Conservation (phyloP, 2,329 filamentous ascomycete genomes). For the Mycosphaerella arachidis region DNA sequence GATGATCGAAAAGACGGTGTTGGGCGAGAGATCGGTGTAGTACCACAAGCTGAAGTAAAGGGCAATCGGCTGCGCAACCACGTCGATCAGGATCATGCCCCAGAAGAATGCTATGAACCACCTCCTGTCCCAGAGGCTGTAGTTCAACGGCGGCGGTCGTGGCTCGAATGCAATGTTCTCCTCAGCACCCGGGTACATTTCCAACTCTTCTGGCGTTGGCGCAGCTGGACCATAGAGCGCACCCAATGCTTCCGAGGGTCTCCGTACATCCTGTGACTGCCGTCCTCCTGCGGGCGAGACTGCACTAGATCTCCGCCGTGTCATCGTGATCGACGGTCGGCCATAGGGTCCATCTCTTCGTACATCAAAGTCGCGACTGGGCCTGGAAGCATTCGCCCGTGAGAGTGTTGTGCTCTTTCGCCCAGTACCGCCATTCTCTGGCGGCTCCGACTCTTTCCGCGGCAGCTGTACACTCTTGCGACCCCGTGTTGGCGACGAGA, state of each 20-base stretch:
- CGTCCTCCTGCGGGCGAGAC: background rate
- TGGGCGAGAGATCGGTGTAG: conserved; percentile 46
- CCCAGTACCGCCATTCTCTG: background rate
- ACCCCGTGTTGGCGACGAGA: conserved; percentile 23
- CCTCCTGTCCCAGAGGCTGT: conserved; percentile 52
- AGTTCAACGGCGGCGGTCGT: conserved; percentile 52
- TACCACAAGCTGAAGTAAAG: conserved; percentile 61
- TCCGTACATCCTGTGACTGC: conserved; percentile 1
- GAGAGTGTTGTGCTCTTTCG: conserved; percentile 22
- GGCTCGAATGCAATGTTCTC: conserved; percentile 27
- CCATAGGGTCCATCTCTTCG: conserved; percentile 32
- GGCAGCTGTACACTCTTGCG: conserved; percentile 38
- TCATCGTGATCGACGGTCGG: conserved; percentile 31
- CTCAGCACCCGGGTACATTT: conserved; percentile 7
- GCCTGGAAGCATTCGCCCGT: conserved; percentile 12
- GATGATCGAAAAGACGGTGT: conserved; percentile 52
- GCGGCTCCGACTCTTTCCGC: conserved; percentile 2
- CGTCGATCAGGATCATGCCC: conserved; percentile 56
- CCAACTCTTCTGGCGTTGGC: conserved; percentile 12
- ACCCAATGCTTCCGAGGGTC: background rate
- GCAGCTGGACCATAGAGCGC: conserved; percentile 7
- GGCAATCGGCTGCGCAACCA: conserved; percentile 53
- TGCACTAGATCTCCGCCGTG: conserved; percentile 24
- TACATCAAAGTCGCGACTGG: conserved; percentile 29
- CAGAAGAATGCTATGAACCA: conserved; percentile 56